Percentiles rank a stretch among this genome's conserved stretches.
Conservation (phyloP, 345 rosid species). For the Lepidium sativum region DNA sequence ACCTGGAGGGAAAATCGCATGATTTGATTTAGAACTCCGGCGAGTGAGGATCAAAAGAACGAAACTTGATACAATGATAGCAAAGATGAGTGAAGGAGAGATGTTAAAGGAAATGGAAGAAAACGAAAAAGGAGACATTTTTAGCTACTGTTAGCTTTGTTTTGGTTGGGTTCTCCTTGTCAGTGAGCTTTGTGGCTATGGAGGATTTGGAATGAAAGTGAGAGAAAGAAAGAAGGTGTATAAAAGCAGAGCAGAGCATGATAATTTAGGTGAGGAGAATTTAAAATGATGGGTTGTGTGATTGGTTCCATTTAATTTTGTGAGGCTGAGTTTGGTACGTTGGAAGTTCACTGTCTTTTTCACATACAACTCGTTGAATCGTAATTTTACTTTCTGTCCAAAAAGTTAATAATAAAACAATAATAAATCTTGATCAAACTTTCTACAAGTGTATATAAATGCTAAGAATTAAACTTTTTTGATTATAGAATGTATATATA, state of each 20-base stretch:
- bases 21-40: conserved; percentile 12
- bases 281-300: conserved; percentile 2
- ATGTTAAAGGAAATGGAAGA: neutral
- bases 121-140: conserved; percentile 19
- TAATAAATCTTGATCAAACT: no score
- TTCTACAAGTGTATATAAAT: no score
- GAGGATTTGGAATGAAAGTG: conserved; percentile 1
- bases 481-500: no score
- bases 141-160: no score
- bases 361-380: neutral
- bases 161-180: neutral
- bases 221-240: neutral
- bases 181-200: conserved; percentile 2
- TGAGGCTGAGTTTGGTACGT: conserved; percentile 12
- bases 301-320: neutral
- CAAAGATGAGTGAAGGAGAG: conserved; percentile 13
- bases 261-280: conserved; percentile 19
- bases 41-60: conserved; percentile 27
- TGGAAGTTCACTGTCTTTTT: neutral
- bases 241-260: conserved; percentile 25
- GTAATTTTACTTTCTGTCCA: no score
- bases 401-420: no score
- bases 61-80: conserved; percentile 27
- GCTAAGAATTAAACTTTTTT: no score
- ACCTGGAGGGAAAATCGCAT: conserved; percentile 68